Conservation (phyloP, 2,329 filamentous ascomycete species). For the Alternaria conjuncta region DNA sequence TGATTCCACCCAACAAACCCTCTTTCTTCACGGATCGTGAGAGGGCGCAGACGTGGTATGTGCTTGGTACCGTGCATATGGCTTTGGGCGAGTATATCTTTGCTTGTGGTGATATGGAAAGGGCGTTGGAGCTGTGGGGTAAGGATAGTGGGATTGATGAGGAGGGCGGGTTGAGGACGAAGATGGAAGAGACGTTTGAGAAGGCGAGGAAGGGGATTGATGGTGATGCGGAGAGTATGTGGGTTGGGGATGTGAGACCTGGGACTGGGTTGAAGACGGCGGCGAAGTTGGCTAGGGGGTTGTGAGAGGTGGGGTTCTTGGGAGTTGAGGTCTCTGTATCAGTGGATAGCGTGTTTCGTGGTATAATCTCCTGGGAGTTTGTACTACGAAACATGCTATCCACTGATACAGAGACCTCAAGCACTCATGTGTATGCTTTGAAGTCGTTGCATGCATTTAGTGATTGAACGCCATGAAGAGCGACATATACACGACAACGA, state of each 20-base stretch:
- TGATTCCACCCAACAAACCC: constrained; percentile 41
- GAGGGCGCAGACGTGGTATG: constrained; percentile 39
- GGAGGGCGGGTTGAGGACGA: constrained; percentile 12
- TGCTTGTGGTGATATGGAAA: constrained; percentile 43
- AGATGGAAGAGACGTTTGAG: constrained; percentile 33
- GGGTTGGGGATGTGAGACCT: constrained; percentile 31
- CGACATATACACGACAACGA: background rate
- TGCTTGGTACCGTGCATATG: constrained; percentile 34
- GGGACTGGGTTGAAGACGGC: constrained; percentile 33
- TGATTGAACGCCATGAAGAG: background rate
- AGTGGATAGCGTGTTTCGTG: background rate
- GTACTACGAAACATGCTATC: background rate
- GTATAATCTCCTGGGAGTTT: background rate
- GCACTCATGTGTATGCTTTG: background rate
- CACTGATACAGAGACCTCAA: background rate
- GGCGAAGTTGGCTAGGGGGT: constrained; percentile 18
- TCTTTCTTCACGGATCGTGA: constrained; percentile 38
- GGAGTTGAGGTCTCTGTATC: background rate
- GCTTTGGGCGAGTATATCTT: constrained; percentile 41
- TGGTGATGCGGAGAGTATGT: constrained; percentile 32
- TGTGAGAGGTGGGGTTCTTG: background rate
- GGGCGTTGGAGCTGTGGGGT: constrained; percentile 30
- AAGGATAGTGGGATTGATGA: constrained; percentile 2
- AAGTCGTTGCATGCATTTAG: background rate
- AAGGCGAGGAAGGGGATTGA: constrained; percentile 38